Percentiles rank a stretch among this genome's conserved stretches.
phyloP scores from a whole-genome alignment of 2,329 filamentous ascomycete genomes.

The Laburnicola sp. region DNA sequence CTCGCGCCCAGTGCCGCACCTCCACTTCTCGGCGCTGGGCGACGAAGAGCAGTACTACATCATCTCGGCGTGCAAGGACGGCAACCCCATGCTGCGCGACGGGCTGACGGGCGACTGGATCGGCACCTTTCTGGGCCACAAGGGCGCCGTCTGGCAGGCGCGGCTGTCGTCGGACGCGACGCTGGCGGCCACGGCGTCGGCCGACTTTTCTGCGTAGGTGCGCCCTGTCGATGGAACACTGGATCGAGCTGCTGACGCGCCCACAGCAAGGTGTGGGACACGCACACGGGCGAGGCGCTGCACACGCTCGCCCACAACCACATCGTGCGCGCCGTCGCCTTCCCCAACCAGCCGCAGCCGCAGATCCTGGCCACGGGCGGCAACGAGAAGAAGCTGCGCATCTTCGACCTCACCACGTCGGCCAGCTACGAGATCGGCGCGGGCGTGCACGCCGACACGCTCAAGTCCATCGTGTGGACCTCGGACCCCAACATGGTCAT shows the following conservation, averaged over 20 bases:
- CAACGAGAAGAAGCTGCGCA: slow-evolving; percentile 92
- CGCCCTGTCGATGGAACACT: neutral
- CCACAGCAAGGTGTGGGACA: slow-evolving; percentile 93
- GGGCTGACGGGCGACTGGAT: slow-evolving; percentile 82
- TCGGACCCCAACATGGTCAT: slow-evolving; percentile 84
- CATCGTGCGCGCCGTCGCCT: slow-evolving; percentile 92
- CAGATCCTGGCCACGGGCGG: slow-evolving; percentile 86
- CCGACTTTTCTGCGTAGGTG: slow-evolving; percentile 88
- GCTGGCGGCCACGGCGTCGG: slow-evolving; percentile 88
- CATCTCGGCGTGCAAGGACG: slow-evolving; percentile 95
- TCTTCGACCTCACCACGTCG: slow-evolving; percentile 76
- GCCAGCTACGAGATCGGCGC: slow-evolving; percentile 85
- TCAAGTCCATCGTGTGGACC: slow-evolving; percentile 97
- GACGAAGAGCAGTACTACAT: slow-evolving; percentile 86
- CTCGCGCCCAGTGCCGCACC: slow-evolving; percentile 86
- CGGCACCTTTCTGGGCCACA: slow-evolving; percentile 96
- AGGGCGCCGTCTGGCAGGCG: slow-evolving; percentile 96
- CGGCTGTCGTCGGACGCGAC: slow-evolving; percentile 84
- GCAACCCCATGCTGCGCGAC: slow-evolving; percentile 97
- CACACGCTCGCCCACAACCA: slow-evolving; percentile 89
- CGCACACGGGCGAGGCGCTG: slow-evolving; percentile 86
- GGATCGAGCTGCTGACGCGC: too few species aligned
- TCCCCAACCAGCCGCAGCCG: slow-evolving; percentile 73
- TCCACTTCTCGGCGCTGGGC: slow-evolving; percentile 82
- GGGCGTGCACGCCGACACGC: slow-evolving; percentile 80